phyloP scores from a whole-genome alignment of 345 rosid species.

The Rhodomyrtus tomentosa region DNA sequence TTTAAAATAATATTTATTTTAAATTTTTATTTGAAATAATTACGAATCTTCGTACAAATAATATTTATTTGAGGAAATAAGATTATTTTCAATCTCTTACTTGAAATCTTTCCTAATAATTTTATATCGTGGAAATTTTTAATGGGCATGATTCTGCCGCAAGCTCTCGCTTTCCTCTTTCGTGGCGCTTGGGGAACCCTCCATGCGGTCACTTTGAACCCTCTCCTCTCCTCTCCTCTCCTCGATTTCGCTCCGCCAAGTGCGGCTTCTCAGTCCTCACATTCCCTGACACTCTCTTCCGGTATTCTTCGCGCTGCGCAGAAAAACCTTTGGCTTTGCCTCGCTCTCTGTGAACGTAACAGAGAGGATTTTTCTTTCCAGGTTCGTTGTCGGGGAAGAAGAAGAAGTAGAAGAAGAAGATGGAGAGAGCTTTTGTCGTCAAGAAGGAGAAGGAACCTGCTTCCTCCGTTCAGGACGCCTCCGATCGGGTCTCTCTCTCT shows the following conservation, averaged over 20 bases:
- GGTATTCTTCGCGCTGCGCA: background rate
- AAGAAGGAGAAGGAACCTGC: constrained; percentile 86
- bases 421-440: constrained; percentile 72
- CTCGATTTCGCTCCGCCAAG: background rate
- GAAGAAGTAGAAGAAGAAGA: background rate
- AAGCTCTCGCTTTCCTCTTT: background rate
- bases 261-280: background rate
- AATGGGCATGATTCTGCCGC: background rate
- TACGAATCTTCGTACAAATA: no score
- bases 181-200: background rate
- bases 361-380: background rate
- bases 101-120: no score
- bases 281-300: background rate
- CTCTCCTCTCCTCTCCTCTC: background rate
- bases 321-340: background rate
- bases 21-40: no score
- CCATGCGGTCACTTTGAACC: background rate
- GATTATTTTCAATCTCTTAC: no score
- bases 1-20: no score
- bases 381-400: background rate
- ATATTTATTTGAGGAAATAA: no score
- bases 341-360: background rate
- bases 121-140: background rate
- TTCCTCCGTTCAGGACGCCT: constrained; percentile 67
- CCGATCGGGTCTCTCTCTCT: constrained; percentile 53